Conservation (phyloP, 257 asterid genomes). For the Echium plantagineum region DNA sequence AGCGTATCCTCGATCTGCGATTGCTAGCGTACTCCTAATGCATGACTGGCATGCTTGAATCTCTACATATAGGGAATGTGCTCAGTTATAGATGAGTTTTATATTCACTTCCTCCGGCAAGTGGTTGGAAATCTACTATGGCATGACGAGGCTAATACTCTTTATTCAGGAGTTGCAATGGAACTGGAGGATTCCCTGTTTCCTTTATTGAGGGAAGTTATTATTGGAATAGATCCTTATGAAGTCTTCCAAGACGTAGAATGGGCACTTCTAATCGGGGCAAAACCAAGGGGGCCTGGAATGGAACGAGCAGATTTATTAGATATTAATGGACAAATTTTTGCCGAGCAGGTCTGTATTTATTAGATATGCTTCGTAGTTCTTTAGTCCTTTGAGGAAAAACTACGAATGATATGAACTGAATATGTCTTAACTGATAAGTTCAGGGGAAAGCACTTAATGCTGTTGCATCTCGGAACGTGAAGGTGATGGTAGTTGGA, state of each 20-base stretch:
- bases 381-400: too few species aligned
- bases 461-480: slow-evolving; percentile 86
- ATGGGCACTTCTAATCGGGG: slow-evolving; percentile 98
- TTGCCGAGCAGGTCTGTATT: slow-evolving; percentile 59
- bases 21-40: too few species aligned
- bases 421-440: background rate
- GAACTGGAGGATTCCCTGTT: slow-evolving; percentile 93
- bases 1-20: too few species aligned
- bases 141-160: background rate
- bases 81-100: background rate
- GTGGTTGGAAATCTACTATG: too few species aligned
- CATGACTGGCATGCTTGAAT: too few species aligned
- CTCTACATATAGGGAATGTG: background rate
- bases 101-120: too few species aligned
- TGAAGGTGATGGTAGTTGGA: slow-evolving; percentile 86
- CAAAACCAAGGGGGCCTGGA: slow-evolving; percentile 99
- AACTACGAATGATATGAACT: too few species aligned
- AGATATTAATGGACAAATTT: slow-evolving; percentile 90
- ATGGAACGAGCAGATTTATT: slow-evolving; percentile 86
- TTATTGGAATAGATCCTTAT: slow-evolving; percentile 80
- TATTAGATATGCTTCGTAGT: background rate
- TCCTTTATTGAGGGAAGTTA: slow-evolving; percentile 92
- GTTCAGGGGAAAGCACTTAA: slow-evolving; percentile 95
- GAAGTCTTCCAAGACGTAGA: slow-evolving; percentile 92
- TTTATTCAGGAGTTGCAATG: slow-evolving; percentile 83